Base-by-base conservation (phyloP, 106 monocot genomes). In the Vanilla planifolia region DNA sequence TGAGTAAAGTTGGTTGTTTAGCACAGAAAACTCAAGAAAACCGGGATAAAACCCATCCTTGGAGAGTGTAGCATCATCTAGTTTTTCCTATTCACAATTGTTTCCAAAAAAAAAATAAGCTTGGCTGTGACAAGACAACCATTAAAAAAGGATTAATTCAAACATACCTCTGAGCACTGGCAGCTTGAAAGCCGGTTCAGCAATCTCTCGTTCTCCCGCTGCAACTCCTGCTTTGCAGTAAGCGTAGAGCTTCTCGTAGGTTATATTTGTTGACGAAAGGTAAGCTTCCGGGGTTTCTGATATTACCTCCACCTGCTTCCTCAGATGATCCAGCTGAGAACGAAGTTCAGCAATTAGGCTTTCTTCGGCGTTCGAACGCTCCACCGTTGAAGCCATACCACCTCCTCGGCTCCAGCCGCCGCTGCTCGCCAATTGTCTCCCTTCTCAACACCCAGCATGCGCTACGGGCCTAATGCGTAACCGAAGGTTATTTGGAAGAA, bases 171-270 rank as follows among this genome's bases (percentile, higher is more conserved):
- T 13, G 83, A 68, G 36, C 82, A 82, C 6, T 59, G 60, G 53
- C 88, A 89, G 19, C 59, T 68, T 9, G 68, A 72, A 16, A 80
- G 15, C 43, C 35, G 70, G 42, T 58, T 44, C 40, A 37, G 11
- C 51, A 89, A 63, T 19, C 60, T 61, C 67, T 65, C 62, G 53
- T 84, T 89, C 71, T 80, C 89, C 44, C 48, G 23, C 75, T 89
- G 77, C 63, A 89, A 77, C 68, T 89, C 89, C 89, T 89, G 29
- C 16, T 14, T 50, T 33, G 26, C 22, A 15, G 14, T 28, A 21
- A 32, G 33, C 23, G 48, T 11, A 48, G 15, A 22, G 10, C 15
- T 37, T 4, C 35, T 25, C 2, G 13, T 24, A 10, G 20, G 14
- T 14, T 22, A 4, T 14, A 4, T 8, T n/a, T 55, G 14, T 11